Percentiles rank a stretch among this genome's conserved stretches.
These are phyloP conservation scores for Fusarium sp. DNA, from an alignment of 2,329 filamentous ascomycete genomes.

Conservation along the genomic window DNA sequence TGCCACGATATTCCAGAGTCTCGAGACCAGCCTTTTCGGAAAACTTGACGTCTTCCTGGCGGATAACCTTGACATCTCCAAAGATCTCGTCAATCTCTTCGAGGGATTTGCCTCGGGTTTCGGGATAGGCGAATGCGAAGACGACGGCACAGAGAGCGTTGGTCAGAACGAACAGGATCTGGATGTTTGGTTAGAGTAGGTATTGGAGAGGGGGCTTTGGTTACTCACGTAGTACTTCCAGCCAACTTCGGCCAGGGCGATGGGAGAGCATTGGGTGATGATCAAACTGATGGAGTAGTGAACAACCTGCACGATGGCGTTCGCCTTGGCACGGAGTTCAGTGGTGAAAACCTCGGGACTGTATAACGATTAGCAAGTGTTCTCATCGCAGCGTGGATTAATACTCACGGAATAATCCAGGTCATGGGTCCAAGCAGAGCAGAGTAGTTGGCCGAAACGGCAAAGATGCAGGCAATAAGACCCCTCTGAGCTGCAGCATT, in stretches of 20 bases:
- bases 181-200: rapidly evolving
- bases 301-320: constrained; percentile 52
- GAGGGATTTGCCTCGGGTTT: constrained; percentile 52
- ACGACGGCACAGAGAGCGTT: constrained; percentile 50
- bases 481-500: constrained; percentile 51
- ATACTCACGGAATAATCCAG: constrained; percentile 53
- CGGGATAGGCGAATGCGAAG: constrained; percentile 50
- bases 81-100: constrained; percentile 54
- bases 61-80: constrained; percentile 48
- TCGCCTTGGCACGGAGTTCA: constrained; percentile 52
- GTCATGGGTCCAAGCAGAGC: constrained; percentile 53
- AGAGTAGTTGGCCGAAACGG: constrained; percentile 47
- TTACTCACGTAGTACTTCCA: constrained; percentile 53
- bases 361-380: rapidly evolving
- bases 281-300: constrained; percentile 53
- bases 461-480: constrained; percentile 53
- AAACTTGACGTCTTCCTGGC: constrained; percentile 35
- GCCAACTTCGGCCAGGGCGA: constrained; percentile 50
- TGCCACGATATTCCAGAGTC: constrained; percentile 14
- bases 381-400: rapidly evolving
- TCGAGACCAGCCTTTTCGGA: constrained; percentile 30
- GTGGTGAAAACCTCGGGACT: constrained; percentile 54
- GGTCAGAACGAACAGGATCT: constrained; percentile 52
- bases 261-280: constrained; percentile 53
- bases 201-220: rapidly evolving